phyloP scores from a whole-genome alignment of 1,284 basidiomycete genomes.

The Sanguinoderma infundibulare region DNA sequence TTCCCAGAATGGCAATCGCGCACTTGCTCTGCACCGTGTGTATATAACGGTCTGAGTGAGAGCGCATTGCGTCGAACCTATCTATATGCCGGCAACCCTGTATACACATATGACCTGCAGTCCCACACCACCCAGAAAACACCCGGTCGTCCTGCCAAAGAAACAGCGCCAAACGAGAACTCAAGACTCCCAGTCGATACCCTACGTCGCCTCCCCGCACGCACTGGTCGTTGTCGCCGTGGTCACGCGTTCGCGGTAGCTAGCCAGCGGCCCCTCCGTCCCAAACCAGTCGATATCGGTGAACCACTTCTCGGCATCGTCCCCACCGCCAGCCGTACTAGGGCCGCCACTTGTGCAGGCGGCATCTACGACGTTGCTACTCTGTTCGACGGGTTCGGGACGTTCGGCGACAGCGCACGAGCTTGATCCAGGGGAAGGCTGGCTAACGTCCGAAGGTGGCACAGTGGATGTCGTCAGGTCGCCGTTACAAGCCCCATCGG shows the following conservation, averaged over 20 bases:
- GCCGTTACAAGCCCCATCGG: neutral
- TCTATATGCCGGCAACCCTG: no score
- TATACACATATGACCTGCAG: no score
- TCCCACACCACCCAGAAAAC: no score
- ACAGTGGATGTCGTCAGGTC: neutral
- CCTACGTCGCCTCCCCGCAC: neutral
- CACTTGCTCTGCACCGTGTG: no score
- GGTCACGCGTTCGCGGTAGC: neutral
- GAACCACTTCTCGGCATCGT: slow-evolving; percentile 13
- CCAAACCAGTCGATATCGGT: slow-evolving; percentile 20
- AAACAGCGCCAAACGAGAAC: neutral
- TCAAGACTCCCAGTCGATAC: neutral
- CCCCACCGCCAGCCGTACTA: neutral
- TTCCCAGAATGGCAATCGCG: no score
- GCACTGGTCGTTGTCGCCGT: neutral
- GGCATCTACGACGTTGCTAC: neutral
- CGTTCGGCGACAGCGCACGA: neutral
- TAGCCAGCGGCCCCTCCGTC: slow-evolving; percentile 9
- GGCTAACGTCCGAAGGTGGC: neutral
- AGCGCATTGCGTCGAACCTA: no score
- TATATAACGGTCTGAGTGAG: no score
- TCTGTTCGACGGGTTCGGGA: neutral
- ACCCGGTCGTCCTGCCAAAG: no score
- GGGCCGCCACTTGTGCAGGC: no score
- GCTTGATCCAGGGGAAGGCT: neutral